A percentile compares a stretch with the other conserved stretches of the same genome.
Conservation (phyloP, 192 early-diverging fungal genomes). For the Gamsiella multidivaricata region DNA sequence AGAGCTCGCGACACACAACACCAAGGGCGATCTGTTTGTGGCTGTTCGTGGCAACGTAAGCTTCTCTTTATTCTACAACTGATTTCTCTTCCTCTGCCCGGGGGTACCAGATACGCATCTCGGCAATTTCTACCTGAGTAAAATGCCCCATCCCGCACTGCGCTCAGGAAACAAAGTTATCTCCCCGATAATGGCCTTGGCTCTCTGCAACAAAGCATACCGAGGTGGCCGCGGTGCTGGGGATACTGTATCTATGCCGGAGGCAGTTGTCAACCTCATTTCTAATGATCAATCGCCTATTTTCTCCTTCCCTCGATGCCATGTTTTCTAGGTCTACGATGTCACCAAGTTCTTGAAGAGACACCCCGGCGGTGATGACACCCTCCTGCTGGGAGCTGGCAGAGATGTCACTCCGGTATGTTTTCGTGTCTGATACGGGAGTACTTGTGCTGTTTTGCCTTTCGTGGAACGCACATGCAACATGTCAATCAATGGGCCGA, state of each 20-base stretch:
- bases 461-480: not conserved
- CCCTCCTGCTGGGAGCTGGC: slow-evolving; percentile 59
- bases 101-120: too few relatives aligned
- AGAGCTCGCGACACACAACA: slow-evolving; percentile 59
- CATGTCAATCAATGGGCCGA: slow-evolving; percentile 13
- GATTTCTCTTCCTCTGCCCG: not conserved
- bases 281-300: not conserved
- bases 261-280: too few relatives aligned
- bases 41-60: slow-evolving; percentile 59
- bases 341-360: slow-evolving; percentile 60
- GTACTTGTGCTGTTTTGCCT: not conserved
- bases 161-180: not conserved
- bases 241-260: too few relatives aligned
- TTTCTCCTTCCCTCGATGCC: not conserved
- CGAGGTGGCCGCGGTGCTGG: too few relatives aligned
- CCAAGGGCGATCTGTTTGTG: slow-evolving; percentile 46
- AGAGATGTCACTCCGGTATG: slow-evolving; percentile 66
- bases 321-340: slow-evolving; percentile 57
- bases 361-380: slow-evolving; percentile 62
- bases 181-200: not conserved
- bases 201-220: too few relatives aligned
- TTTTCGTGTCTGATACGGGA: not conserved
- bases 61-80: not conserved
- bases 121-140: too few relatives aligned
- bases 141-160: too few relatives aligned